Evolutionary conservation across 208 protist species (phyloP).

Genomic region (Leishmania arabica): DNA sequence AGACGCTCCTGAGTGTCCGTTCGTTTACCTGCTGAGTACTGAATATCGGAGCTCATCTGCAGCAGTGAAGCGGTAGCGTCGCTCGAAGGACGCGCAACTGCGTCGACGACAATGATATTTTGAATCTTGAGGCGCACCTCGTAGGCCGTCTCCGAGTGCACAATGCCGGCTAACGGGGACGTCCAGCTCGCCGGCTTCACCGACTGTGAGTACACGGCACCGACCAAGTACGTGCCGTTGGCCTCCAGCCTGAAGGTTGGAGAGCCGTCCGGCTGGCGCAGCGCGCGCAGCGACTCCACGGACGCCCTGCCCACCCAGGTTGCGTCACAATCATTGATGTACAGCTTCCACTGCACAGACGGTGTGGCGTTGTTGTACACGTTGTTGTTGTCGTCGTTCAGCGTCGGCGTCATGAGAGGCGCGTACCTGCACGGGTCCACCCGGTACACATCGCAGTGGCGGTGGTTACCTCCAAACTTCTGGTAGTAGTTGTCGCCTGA

Average conservation of each 20-base stretch:
- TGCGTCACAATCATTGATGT: slow-evolving; percentile 84
- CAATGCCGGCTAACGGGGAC: slow-evolving; percentile 46
- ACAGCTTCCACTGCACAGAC: slow-evolving; percentile 75
- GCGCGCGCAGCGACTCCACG: slow-evolving; percentile 63
- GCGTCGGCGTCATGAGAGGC: slow-evolving; percentile 74
- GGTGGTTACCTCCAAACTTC: slow-evolving; percentile 89
- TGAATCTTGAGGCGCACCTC: slow-evolving; percentile 54
- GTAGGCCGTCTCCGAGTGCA: slow-evolving; percentile 47
- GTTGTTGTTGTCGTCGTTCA: slow-evolving; percentile 26
- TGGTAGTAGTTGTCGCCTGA: slow-evolving; percentile 89
- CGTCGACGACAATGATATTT: slow-evolving; percentile 57
- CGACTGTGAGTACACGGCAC: slow-evolving; percentile 77
- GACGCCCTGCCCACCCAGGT: slow-evolving; percentile 82
- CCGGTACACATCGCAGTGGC: slow-evolving; percentile 80
- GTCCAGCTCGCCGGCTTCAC: slow-evolving; percentile 73
- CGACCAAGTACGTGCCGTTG: slow-evolving; percentile 53
- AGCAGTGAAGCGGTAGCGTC: slow-evolving; percentile 9
- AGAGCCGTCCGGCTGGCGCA: slow-evolving; percentile 61
- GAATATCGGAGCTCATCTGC: slow-evolving; percentile 50
- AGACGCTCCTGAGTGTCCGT: slow-evolving; percentile 63
- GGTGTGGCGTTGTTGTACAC: slow-evolving; percentile 17
- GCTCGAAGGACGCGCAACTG: slow-evolving; percentile 10
- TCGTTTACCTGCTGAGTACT: slow-evolving; percentile 50
- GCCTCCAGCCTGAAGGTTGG: slow-evolving; percentile 58
- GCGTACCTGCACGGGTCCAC: slow-evolving; percentile 80